Conservation (phyloP, 148 eudicot species). For the Talinum fruticosum region DNA sequence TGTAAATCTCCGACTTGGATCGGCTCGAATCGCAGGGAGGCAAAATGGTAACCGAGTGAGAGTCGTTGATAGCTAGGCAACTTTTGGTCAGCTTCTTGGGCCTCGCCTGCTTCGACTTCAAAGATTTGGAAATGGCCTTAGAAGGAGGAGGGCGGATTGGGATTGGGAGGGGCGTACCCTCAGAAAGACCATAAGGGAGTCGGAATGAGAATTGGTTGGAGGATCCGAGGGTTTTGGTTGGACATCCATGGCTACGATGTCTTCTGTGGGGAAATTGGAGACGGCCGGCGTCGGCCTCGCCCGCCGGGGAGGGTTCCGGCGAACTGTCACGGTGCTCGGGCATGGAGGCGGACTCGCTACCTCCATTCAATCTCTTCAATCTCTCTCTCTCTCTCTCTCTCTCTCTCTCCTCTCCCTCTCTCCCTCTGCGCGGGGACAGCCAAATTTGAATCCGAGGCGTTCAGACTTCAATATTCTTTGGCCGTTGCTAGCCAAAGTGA, state of each 20-base stretch:
- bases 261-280: slow-evolving; percentile 42
- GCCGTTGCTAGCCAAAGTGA: too few species aligned
- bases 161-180: slow-evolving; percentile 50
- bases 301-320: slow-evolving; percentile 68
- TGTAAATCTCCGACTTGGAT: slow-evolving; percentile 54
- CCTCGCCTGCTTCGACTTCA: slow-evolving; percentile 14
- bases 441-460: not conserved
- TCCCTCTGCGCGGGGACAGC: not conserved
- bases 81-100: slow-evolving; percentile 25
- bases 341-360: slow-evolving; percentile 24
- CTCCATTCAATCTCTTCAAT: not conserved
- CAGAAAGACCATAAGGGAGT: slow-evolving; percentile 60
- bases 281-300: slow-evolving; percentile 55
- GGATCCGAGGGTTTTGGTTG: slow-evolving; percentile 11
- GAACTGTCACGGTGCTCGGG: slow-evolving; percentile 52
- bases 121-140: not conserved
- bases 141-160: slow-evolving; percentile 1
- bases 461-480: too few species aligned
- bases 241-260: slow-evolving; percentile 36
- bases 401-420: not conserved
- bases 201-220: slow-evolving; percentile 6
- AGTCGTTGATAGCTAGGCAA: slow-evolving; percentile 48
- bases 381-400: not conserved
- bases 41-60: slow-evolving; percentile 48
- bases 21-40: slow-evolving; percentile 44